Evolutionary conservation across 2,329 filamentous ascomycete species (phyloP).

Genomic region (Sporothrix brunneoviolacea): DNA sequence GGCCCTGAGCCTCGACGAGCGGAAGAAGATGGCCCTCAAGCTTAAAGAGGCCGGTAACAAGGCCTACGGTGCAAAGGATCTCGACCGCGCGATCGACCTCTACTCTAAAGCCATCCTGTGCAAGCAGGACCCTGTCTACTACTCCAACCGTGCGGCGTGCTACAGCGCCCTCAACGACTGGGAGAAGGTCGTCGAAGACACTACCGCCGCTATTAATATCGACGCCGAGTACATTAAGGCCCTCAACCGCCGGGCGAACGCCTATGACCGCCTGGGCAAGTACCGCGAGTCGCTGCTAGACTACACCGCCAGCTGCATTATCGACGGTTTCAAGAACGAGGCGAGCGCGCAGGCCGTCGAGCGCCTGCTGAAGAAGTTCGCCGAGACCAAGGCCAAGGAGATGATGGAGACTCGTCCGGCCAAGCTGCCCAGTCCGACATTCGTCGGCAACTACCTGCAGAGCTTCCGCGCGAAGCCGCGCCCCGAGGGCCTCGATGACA

Average conservation of each 20-base stretch:
- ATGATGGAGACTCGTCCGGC: constrained; percentile 80
- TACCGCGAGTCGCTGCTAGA: constrained; percentile 94
- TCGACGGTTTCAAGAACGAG: constrained; percentile 94
- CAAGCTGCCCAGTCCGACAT: constrained; percentile 90
- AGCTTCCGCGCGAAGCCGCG: constrained; percentile 84
- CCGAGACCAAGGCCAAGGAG: constrained; percentile 84
- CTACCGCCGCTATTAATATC: constrained; percentile 86
- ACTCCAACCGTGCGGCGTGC: constrained; percentile 96
- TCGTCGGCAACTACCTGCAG: constrained; percentile 97
- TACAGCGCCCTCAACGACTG: constrained; percentile 89
- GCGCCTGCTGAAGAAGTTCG: constrained; percentile 90
- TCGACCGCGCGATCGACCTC: constrained; percentile 85
- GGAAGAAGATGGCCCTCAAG: constrained; percentile 81
- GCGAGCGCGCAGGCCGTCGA: constrained; percentile 84
- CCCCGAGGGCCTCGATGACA: constrained; percentile 75
- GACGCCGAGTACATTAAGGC: constrained; percentile 97
- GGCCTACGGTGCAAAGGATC: constrained; percentile 90
- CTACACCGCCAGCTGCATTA: constrained; percentile 98
- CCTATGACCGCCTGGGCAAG: constrained; percentile 86
- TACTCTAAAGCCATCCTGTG: constrained; percentile 95
- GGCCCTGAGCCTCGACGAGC: constrained; percentile 54
- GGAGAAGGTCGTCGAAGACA: constrained; percentile 96
- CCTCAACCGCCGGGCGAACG: constrained; percentile 90
- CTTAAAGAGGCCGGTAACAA: constrained; percentile 95
- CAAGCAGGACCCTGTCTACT: constrained; percentile 96